phyloP scores from a whole-genome alignment of 768 basidiomycete species.

The Trametes meyenii region DNA sequence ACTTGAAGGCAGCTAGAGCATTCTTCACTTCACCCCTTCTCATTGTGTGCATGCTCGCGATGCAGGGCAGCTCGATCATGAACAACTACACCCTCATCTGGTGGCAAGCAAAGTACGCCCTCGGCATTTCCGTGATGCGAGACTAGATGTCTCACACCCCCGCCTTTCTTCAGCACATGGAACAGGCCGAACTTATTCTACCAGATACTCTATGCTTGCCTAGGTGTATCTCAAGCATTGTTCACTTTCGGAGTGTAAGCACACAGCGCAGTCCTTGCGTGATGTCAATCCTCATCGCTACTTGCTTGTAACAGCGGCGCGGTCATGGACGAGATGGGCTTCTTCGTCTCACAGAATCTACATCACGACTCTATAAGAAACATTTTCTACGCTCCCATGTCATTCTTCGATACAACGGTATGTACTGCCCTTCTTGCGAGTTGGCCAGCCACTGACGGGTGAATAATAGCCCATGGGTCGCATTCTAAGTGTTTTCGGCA shows the following conservation, averaged over 20 bases:
- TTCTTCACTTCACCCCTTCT: constrained; percentile 53
- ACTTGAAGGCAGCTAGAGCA: constrained; percentile 58
- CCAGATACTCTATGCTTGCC: constrained; percentile 61
- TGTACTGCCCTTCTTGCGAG: not conserved
- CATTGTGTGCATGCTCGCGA: constrained; percentile 50
- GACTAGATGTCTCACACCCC: not conserved
- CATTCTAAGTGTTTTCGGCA: constrained; percentile 63
- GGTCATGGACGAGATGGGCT: constrained; percentile 57
- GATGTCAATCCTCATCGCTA: not conserved
- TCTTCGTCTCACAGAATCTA: constrained; percentile 61
- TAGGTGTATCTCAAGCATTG: constrained; percentile 59
- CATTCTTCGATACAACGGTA: constrained; percentile 75
- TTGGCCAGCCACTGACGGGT: not conserved
- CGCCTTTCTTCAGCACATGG: constrained; percentile 41
- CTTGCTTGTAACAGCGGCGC: constrained; percentile 43
- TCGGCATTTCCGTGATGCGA: not conserved
- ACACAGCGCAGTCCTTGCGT: not conserved
- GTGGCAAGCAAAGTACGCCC: constrained; percentile 65
- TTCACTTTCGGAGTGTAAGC: constrained; percentile 62
- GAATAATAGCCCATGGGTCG: constrained; percentile 52
- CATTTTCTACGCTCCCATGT: constrained; percentile 73
- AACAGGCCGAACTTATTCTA: constrained; percentile 58
- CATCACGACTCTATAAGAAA: constrained; percentile 58
- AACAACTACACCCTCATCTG: constrained; percentile 72
- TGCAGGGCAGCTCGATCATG: constrained; percentile 64